Percentiles rank a stretch among this genome's conserved stretches.
These are phyloP conservation scores for Fusarium hostae DNA, from an alignment of 2,329 filamentous ascomycete species.

Conservation along the genomic window DNA sequence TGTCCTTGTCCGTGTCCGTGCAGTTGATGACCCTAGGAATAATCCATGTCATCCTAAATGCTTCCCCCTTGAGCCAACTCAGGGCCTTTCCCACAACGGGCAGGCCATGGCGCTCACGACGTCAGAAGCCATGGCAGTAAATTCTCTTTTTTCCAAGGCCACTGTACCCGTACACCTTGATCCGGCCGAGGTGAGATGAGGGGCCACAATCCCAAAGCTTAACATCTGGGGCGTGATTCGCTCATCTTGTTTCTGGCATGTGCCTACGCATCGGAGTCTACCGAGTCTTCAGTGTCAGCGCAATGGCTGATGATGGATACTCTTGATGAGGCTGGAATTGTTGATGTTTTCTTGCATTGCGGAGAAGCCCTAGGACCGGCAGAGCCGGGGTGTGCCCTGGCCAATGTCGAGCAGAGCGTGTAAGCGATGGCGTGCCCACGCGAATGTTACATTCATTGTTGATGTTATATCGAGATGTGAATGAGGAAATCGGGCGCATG, in stretches of 20 bases:
- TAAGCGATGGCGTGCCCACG: conserved; percentile 39
- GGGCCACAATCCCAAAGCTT: conserved; percentile 28
- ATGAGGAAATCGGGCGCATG: background rate
- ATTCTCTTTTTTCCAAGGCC: conserved; percentile 7
- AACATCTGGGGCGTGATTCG: conserved; percentile 34
- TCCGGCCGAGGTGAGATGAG: conserved; percentile 27
- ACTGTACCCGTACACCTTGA: conserved; percentile 20
- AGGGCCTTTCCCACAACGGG: conserved; percentile 39
- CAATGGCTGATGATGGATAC: conserved; percentile 19
- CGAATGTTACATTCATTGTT: conserved; percentile 28
- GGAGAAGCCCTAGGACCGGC: conserved; percentile 35
- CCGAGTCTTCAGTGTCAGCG: conserved; percentile 19
- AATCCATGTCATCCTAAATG: conserved; percentile 29
- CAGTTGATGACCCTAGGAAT: conserved; percentile 28
- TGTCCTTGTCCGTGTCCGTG: conserved; percentile 32
- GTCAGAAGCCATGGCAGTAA: conserved; percentile 31
- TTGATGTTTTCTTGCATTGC: conserved; percentile 27
- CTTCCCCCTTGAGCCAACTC: conserved; percentile 40
- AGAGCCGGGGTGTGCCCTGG: conserved; percentile 39
- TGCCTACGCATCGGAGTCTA: conserved; percentile 27
- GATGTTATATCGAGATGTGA: conserved; percentile 3
- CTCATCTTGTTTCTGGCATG: conserved; percentile 19
- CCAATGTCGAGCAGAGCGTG: conserved; percentile 24
- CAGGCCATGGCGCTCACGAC: conserved; percentile 37
- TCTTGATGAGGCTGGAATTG: conserved; percentile 30